Evolutionary conservation across 2,329 filamentous ascomycete genomes (phyloP).

Genomic region (Sporothrix humicola): DNA sequence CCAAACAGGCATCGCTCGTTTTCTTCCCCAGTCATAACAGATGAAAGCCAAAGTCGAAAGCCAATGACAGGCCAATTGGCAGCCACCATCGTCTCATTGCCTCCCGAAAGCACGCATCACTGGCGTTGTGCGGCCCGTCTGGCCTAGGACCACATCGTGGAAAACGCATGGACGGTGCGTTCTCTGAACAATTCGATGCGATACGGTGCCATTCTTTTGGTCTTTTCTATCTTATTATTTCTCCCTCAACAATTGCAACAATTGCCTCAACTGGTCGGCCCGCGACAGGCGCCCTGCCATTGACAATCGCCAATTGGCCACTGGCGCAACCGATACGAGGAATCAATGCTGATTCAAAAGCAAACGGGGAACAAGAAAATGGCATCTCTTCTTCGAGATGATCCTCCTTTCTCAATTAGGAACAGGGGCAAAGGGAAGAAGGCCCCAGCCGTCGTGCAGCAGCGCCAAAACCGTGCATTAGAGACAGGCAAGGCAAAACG

Average conservation of each 20-base stretch:
- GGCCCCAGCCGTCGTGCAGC: constrained; percentile 24
- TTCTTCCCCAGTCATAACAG: not conserved
- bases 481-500: not conserved
- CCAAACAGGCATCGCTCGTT: constrained; percentile 15
- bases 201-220: not conserved
- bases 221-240: too few relatives aligned
- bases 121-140: constrained; percentile 18
- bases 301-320: not conserved
- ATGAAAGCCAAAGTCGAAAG: too few relatives aligned
- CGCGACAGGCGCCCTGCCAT: constrained; percentile 1
- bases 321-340: not conserved
- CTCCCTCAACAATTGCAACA: not conserved
- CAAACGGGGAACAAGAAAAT: not conserved
- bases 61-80: not conserved
- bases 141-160: constrained; percentile 14
- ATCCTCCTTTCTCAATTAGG: not conserved
- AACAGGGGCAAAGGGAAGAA: constrained; percentile 7
- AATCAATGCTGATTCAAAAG: not conserved
- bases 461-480: constrained; percentile 15
- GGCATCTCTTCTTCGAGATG: not conserved
- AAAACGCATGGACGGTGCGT: not conserved
- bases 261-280: constrained; percentile 11
- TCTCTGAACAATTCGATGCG: not conserved
- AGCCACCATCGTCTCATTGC: constrained; percentile 7
- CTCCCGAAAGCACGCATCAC: constrained; percentile 10